Conservation (phyloP, 768 basidiomycete genomes). For the Trametes sanguinea region DNA sequence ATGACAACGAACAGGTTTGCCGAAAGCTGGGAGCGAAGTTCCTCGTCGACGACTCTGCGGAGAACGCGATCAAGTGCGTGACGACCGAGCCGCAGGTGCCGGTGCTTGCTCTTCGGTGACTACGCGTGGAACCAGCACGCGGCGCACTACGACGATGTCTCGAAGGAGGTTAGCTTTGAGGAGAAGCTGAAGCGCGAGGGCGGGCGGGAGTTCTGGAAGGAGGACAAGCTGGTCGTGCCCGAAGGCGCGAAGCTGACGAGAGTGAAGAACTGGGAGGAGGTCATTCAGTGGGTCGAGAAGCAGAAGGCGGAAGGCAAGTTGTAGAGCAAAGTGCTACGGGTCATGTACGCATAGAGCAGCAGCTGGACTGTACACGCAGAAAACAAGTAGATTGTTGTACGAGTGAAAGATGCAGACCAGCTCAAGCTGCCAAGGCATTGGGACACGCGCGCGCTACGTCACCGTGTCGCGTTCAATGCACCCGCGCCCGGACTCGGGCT, state of each 20-base stretch:
- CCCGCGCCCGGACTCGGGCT: too few relatives aligned
- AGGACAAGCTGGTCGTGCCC: slow-evolving; percentile 51
- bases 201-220: slow-evolving; percentile 57
- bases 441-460: not conserved
- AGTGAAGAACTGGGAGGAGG: slow-evolving; percentile 66
- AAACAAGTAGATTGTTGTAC: too few relatives aligned
- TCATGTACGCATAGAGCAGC: too few relatives aligned
- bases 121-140: slow-evolving; percentile 75
- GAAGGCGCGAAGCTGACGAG: slow-evolving; percentile 50
- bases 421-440: too few relatives aligned
- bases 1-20: too few relatives aligned
- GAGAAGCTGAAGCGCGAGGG: slow-evolving; percentile 48
- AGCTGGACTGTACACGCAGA: too few relatives aligned
- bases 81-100: slow-evolving; percentile 50
- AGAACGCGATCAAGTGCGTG: slow-evolving; percentile 69
- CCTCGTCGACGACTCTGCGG: slow-evolving; percentile 79
- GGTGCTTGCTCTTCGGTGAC: slow-evolving; percentile 74
- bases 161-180: slow-evolving; percentile 57
- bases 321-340: not conserved
- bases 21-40: slow-evolving; percentile 60
- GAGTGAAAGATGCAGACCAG: too few relatives aligned
- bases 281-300: slow-evolving; percentile 48
- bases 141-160: slow-evolving; percentile 46
- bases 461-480: not conserved
- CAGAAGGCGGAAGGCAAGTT: slow-evolving; percentile 15